Conservation (phyloP, 192 early-diverging fungal species). For the Dispira parvispora region DNA sequence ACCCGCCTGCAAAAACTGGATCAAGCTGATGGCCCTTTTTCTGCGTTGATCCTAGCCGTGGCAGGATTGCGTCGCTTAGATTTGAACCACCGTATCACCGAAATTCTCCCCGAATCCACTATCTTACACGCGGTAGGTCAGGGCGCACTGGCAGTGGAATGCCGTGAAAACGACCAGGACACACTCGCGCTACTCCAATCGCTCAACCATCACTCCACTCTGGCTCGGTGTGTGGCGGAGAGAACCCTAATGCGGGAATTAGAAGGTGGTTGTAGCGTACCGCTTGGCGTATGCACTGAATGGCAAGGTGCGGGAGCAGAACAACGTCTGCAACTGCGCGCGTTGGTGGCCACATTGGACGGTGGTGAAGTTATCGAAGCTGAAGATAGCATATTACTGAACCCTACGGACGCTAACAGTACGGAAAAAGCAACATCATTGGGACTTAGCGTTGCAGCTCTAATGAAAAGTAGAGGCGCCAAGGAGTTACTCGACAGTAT, state of each 20-base stretch:
- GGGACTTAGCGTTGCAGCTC: slow-evolving; percentile 26
- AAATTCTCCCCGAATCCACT: slow-evolving; percentile 35
- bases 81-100: slow-evolving; percentile 47
- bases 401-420: slow-evolving; percentile 8
- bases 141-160: slow-evolving; percentile 79
- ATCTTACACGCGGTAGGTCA: slow-evolving; percentile 86
- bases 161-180: slow-evolving; percentile 40
- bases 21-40: slow-evolving; percentile 43
- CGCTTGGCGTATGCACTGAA: slow-evolving; percentile 65
- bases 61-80: slow-evolving; percentile 69
- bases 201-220: slow-evolving; percentile 47
- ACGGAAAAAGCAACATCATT: slow-evolving; percentile 9
- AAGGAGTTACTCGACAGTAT: slow-evolving; percentile 35
- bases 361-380: slow-evolving; percentile 43
- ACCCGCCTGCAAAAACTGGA: slow-evolving; percentile 82
- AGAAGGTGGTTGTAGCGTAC: slow-evolving; percentile 92
- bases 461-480: slow-evolving; percentile 34
- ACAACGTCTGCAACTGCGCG: slow-evolving; percentile 31
- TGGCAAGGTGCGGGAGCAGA: slow-evolving; percentile 17
- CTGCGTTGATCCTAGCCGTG: slow-evolving; percentile 68
- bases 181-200: slow-evolving; percentile 31
- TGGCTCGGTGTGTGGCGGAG: slow-evolving; percentile 59
- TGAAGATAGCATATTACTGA: slow-evolving; percentile 15
- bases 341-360: slow-evolving; percentile 60
- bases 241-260: slow-evolving; percentile 72